phyloP scores from a whole-genome alignment of 176 grass and related monocot genomes.

The Metroxylon sagu region DNA sequence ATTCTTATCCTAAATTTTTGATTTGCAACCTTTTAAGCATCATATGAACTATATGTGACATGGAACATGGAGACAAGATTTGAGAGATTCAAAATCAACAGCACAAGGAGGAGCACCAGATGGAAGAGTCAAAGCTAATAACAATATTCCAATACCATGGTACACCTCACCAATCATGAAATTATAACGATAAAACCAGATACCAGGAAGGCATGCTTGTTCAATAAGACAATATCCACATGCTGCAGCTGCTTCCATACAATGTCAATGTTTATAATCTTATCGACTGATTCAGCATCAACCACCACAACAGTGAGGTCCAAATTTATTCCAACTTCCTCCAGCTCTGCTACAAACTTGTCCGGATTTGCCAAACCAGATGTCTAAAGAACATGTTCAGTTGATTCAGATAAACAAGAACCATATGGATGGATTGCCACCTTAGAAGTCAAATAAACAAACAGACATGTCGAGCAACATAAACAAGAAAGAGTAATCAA shows the following conservation, averaged over 20 bases:
- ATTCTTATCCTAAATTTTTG: no score
- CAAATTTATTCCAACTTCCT: constrained; percentile 15
- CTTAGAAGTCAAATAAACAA: neutral
- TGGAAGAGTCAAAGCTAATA: no score
- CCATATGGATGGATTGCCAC: no score
- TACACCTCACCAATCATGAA: no score
- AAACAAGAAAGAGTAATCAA: neutral
- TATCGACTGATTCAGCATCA: constrained; percentile 15
- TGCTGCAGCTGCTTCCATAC: constrained; percentile 11
- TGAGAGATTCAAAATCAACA: no score
- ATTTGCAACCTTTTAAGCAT: no score
- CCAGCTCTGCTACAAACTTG: constrained; percentile 18
- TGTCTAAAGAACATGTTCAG: constrained; percentile 3
- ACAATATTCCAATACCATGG: no score
- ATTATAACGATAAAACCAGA: neutral
- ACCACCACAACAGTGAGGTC: constrained; percentile 18
- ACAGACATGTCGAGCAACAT: neutral
- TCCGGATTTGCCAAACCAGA: constrained; percentile 15
- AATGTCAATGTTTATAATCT: constrained; percentile 12
- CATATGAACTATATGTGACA: no score
- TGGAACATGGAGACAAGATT: no score
- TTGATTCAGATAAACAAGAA: no score
- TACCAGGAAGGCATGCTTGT: neutral
- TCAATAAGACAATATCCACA: constrained; percentile 13
- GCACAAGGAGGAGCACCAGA: no score